These are phyloP conservation scores for Trapa bicornis DNA, from an alignment of 345 rosid species.

Conservation along the genomic window DNA sequence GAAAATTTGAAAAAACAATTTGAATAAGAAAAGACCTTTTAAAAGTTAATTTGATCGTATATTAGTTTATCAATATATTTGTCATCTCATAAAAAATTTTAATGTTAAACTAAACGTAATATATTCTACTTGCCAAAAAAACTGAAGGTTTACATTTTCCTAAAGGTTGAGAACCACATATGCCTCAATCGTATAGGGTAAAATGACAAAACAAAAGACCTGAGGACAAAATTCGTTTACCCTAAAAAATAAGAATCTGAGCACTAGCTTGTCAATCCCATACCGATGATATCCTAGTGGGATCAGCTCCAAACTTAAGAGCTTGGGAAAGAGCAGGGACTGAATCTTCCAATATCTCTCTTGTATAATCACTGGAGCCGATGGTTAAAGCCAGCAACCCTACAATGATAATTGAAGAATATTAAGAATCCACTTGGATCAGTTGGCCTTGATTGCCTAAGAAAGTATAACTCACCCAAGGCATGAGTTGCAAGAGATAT, in stretches of 20 bases:
- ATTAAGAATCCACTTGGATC: neutral
- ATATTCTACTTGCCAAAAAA: too few species aligned
- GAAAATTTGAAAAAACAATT: too few species aligned
- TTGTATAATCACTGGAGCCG: conserved; percentile 51
- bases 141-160: too few species aligned
- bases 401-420: conserved; percentile 11
- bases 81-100: too few species aligned
- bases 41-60: too few species aligned
- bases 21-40: too few species aligned
- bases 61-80: too few species aligned
- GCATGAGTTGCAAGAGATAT: conserved; percentile 56
- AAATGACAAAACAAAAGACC: too few species aligned
- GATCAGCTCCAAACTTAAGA: conserved; percentile 50
- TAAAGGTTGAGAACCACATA: too few species aligned
- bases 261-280: neutral
- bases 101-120: too few species aligned
- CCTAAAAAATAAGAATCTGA: neutral
- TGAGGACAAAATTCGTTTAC: too few species aligned
- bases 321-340: conserved; percentile 50
- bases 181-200: too few species aligned
- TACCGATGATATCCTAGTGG: conserved; percentile 46
- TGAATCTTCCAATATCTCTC: conserved; percentile 56
- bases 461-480: conserved; percentile 35
- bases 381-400: conserved; percentile 81
- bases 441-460: neutral